These are phyloP conservation scores for Craterostigma plantagineum DNA, from an alignment of 257 asterid genomes.

Conservation along the genomic window DNA sequence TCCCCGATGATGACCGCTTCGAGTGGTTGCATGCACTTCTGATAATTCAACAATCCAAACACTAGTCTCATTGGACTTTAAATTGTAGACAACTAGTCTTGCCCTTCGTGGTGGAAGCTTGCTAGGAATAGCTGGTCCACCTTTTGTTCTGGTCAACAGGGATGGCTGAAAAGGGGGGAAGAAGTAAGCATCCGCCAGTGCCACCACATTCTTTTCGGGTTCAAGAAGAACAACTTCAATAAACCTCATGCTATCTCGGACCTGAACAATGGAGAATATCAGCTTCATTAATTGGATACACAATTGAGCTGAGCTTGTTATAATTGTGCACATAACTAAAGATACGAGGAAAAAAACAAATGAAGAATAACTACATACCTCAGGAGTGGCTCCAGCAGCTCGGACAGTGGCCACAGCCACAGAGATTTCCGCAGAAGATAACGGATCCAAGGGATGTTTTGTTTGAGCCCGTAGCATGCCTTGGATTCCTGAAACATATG, in stretches of 20 bases:
- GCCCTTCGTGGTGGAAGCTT: slow-evolving; percentile 96
- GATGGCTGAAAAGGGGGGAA: slow-evolving; percentile 97
- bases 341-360: slow-evolving; percentile 2
- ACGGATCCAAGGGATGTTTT: slow-evolving; percentile 86
- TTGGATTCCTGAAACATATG: slow-evolving; percentile 32
- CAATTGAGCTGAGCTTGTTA: not conserved
- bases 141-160: slow-evolving; percentile 60
- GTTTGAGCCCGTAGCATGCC: slow-evolving; percentile 53
- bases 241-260: slow-evolving; percentile 90
- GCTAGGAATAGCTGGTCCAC: slow-evolving; percentile 65
- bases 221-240: slow-evolving; percentile 85
- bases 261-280: slow-evolving; percentile 27
- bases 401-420: slow-evolving; percentile 91
- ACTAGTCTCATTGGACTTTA: slow-evolving; percentile 82
- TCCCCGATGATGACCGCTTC: slow-evolving; percentile 96
- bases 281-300: slow-evolving; percentile 3
- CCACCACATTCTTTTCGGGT: slow-evolving; percentile 77
- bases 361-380: slow-evolving; percentile 25
- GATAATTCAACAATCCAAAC: slow-evolving; percentile 86
- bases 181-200: slow-evolving; percentile 93
- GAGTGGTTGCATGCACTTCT: slow-evolving; percentile 89
- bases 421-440: slow-evolving; percentile 77
- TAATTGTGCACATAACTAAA: slow-evolving; percentile 6
- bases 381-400: slow-evolving; percentile 98
- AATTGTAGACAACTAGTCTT: slow-evolving; percentile 70